Evolutionary conservation across 164 flowering plant genomes (phyloP).

Genomic region (Berberis thunbergii): DNA sequence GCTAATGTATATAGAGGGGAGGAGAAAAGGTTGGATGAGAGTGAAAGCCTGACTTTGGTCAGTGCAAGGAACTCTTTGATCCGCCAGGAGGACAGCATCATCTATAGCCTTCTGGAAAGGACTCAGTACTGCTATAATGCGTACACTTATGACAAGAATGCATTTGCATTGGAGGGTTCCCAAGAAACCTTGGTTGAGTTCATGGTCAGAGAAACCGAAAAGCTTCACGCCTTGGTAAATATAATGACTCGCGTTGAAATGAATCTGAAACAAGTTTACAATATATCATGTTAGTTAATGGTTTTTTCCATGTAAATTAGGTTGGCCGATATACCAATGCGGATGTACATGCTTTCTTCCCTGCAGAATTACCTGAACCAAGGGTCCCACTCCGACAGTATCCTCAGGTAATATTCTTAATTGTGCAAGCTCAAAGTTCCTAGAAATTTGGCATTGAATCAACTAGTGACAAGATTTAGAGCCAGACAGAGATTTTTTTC

Average conservation of each 20-base stretch:
- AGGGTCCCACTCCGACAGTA: conserved; percentile 76
- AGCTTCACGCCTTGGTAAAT: conserved; percentile 78
- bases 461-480: too few relatives aligned
- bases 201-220: conserved; percentile 79
- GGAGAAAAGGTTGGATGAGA: conserved; percentile 64
- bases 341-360: conserved; percentile 95
- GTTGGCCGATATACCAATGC: conserved; percentile 90
- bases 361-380: conserved; percentile 61
- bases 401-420: conserved; percentile 44
- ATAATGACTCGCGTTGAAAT: neutral
- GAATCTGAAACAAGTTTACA: neutral
- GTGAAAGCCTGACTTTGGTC: conserved; percentile 71
- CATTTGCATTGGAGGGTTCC: conserved; percentile 57
- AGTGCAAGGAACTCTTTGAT: conserved; percentile 66
- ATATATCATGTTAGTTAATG: neutral
- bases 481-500: too few relatives aligned
- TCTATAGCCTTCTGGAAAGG: conserved; percentile 83
- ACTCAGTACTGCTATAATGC: conserved; percentile 70
- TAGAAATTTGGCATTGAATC: too few relatives aligned
- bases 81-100: conserved; percentile 91
- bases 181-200: conserved; percentile 73
- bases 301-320: conserved; percentile 20
- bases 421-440: neutral
- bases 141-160: conserved; percentile 55
- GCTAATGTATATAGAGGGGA: conserved; percentile 22